A percentile compares a stretch with the other conserved stretches of the same genome.
These are phyloP conservation scores for Dalbergia cochinchinensis DNA, from an alignment of 306 rosid genomes.

Conservation along the genomic window DNA sequence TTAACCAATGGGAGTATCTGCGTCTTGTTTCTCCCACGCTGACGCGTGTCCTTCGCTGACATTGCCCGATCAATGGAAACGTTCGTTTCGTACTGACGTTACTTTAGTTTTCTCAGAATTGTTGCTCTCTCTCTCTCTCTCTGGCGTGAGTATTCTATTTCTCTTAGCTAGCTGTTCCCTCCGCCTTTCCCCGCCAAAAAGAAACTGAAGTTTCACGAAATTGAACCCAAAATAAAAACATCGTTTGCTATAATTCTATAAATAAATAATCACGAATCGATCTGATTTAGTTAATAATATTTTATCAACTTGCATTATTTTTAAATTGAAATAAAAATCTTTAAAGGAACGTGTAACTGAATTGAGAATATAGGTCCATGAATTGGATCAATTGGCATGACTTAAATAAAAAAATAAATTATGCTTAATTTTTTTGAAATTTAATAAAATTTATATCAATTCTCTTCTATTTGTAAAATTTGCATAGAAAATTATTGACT, in stretches of 20 bases:
- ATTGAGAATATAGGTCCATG: neutral
- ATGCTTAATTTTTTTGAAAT: neutral
- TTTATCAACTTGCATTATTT: neutral
- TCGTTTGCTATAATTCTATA: neutral
- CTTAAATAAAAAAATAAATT: neutral
- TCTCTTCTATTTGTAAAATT: too few relatives aligned
- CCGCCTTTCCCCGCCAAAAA: conserved; percentile 40
- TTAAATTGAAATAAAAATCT: too few relatives aligned
- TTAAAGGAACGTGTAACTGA: neutral
- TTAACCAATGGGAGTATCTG: conserved; percentile 4
- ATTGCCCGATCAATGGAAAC: conserved; percentile 34
- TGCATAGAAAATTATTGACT: too few relatives aligned
- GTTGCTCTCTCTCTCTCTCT: neutral
- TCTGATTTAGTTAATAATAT: neutral
- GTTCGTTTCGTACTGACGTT: conserved; percentile 6
- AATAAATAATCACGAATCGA: neutral
- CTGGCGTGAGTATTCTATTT: neutral
- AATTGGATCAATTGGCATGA: neutral
- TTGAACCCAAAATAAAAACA: neutral
- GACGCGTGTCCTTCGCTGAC: conserved; percentile 58
- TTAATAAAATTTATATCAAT: too few relatives aligned
- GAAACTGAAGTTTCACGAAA: neutral
- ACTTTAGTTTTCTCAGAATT: neutral
- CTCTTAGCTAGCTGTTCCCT: conserved; percentile 21
- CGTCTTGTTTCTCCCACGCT: conserved; percentile 50